These are phyloP conservation scores for Exophiala xenobiotica DNA, from an alignment of 2,329 filamentous ascomycete species.

Conservation along the genomic window DNA sequence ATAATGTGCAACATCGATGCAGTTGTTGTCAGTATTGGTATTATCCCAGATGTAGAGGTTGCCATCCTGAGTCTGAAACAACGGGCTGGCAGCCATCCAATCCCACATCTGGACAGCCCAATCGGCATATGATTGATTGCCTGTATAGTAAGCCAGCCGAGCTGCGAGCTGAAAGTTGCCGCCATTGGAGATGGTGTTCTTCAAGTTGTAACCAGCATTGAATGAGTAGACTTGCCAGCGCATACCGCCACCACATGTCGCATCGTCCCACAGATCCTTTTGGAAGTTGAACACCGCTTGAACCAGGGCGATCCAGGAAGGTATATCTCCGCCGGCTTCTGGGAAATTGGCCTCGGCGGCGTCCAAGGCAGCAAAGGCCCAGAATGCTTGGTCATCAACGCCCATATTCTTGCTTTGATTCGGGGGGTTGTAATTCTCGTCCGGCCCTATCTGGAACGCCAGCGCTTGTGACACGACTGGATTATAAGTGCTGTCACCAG, in stretches of 20 bases:
- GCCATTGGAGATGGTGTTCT: slow-evolving; percentile 54
- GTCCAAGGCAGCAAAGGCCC: slow-evolving; percentile 40
- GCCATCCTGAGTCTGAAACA: slow-evolving; percentile 56
- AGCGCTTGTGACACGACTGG: slow-evolving; percentile 40
- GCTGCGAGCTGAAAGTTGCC: slow-evolving; percentile 53
- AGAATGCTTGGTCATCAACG: slow-evolving; percentile 36
- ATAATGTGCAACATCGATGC: slow-evolving; percentile 59
- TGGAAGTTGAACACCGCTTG: slow-evolving; percentile 79
- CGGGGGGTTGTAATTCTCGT: slow-evolving; percentile 42
- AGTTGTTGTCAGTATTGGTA: slow-evolving; percentile 57
- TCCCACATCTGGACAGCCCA: slow-evolving; percentile 43
- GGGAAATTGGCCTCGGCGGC: slow-evolving; percentile 40
- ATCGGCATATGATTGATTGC: slow-evolving; percentile 40
- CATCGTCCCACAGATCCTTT: slow-evolving; percentile 64
- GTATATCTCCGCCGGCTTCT: slow-evolving; percentile 42
- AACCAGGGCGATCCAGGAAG: slow-evolving; percentile 70
- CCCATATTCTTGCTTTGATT: slow-evolving; percentile 44
- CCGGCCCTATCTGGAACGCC: slow-evolving; percentile 41
- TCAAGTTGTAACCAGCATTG: slow-evolving; percentile 52
- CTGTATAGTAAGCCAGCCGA: slow-evolving; percentile 40
- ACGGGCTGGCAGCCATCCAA: slow-evolving; percentile 54
- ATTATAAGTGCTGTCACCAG: slow-evolving; percentile 43
- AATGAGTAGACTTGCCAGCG: slow-evolving; percentile 74
- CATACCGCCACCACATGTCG: slow-evolving; percentile 68
- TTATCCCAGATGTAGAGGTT: slow-evolving; percentile 60